Evolutionary conservation across 768 basidiomycete species (phyloP).

Genomic region (Russula earlei): DNA sequence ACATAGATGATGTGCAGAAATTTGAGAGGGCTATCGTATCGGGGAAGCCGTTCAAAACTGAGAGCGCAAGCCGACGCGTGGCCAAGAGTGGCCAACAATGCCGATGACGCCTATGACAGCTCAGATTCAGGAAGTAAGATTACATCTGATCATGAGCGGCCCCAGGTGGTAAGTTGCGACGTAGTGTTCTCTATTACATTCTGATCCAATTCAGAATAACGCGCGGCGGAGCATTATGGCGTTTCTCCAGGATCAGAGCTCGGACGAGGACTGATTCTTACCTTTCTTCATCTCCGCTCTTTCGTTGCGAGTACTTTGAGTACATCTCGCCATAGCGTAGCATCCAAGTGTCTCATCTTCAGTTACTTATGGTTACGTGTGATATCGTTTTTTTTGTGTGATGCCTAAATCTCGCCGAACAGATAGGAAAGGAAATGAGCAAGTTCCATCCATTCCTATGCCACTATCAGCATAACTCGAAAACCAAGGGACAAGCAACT

Average conservation of each 20-base stretch:
- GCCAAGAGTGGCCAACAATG: conserved; percentile 20
- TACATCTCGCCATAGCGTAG: not conserved
- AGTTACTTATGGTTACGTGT: not conserved
- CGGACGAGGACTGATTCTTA: conserved; percentile 40
- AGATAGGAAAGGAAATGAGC: not conserved
- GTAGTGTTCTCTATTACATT: not conserved
- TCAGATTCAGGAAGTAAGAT: conserved; percentile 27
- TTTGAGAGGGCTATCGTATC: conserved; percentile 47
- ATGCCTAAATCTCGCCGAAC: not conserved
- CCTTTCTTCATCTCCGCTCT: not conserved
- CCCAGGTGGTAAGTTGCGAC: conserved; percentile 1
- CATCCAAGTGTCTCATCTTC: not conserved
- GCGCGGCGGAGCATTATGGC: conserved; percentile 57
- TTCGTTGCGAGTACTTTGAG: not conserved
- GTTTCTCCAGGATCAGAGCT: conserved; percentile 61
- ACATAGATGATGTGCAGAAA: conserved; percentile 61
- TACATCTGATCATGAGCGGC: conserved; percentile 1
- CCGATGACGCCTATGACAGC: conserved; percentile 28
- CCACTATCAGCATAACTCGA: not conserved
- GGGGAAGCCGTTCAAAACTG: conserved; percentile 25
- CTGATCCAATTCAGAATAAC: conserved; percentile 25
- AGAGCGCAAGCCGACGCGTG: conserved; percentile 14
- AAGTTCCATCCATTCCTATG: not conserved
- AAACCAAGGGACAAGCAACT: not conserved
- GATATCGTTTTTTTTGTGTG: not conserved